Percentiles rank a stretch among this genome's conserved stretches.
Conservation (phyloP, 2,329 filamentous ascomycete genomes). For the Hymenoscyphus scutula region DNA sequence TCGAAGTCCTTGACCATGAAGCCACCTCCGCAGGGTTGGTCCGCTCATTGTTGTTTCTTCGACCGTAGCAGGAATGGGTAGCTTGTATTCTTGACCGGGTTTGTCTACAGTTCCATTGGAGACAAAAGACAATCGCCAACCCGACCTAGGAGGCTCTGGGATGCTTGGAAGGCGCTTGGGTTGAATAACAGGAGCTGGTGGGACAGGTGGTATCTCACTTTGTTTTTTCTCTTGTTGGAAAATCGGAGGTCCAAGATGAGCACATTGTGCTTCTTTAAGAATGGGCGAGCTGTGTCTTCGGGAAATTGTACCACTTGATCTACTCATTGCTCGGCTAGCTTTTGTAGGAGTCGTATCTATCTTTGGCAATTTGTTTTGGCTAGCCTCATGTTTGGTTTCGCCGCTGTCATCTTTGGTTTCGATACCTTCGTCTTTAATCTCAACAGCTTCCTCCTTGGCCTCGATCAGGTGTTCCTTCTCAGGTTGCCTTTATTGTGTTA, state of each 20-base stretch:
- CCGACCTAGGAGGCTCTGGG: constrained; percentile 25
- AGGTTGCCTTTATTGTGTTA: constrained; percentile 4
- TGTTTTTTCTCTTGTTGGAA: constrained; percentile 20
- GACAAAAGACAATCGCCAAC: constrained; percentile 36
- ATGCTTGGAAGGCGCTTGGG: constrained; percentile 32
- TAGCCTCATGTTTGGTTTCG: neutral
- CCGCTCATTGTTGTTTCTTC: constrained; percentile 11
- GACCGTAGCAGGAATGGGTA: constrained; percentile 12
- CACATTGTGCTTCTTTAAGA: constrained; percentile 12
- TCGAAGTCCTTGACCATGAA: constrained; percentile 27
- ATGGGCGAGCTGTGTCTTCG: constrained; percentile 28
- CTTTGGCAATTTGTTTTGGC: neutral
- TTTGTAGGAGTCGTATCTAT: neutral
- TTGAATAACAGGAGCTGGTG: constrained; percentile 24
- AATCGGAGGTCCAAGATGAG: constrained; percentile 5
- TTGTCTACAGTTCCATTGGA: constrained; percentile 28
- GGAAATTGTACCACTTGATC: constrained; percentile 18
- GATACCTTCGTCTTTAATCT: too few species aligned
- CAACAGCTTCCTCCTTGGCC: neutral
- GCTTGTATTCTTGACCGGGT: constrained; percentile 26
- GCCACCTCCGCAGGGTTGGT: constrained; percentile 22
- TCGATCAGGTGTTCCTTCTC: constrained; percentile 5
- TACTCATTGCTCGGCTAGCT: constrained; percentile 9
- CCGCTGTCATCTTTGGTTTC: neutral
- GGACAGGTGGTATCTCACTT: constrained; percentile 24